A percentile compares a stretch with the other conserved stretches of the same genome.
These are phyloP conservation scores for Lachnellula hyalina DNA, from an alignment of 2,329 filamentous ascomycete genomes.

Conservation along the genomic window DNA sequence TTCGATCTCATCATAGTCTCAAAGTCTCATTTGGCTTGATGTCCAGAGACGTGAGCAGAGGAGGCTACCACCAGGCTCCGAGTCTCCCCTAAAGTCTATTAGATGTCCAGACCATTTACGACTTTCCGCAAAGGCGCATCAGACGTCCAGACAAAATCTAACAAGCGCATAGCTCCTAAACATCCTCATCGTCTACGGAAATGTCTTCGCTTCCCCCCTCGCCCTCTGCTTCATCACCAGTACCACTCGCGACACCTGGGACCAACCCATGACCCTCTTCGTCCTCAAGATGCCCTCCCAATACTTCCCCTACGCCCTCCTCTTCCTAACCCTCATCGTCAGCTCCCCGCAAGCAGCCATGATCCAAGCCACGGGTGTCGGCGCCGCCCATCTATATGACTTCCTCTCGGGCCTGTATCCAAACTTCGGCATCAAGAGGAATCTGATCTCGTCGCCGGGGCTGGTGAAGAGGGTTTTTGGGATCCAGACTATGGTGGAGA, in stretches of 20 bases:
- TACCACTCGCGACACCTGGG: slow-evolving; percentile 74
- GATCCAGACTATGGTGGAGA: slow-evolving; percentile 3
- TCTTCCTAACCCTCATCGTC: slow-evolving; percentile 67
- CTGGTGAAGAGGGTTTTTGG: slow-evolving; percentile 7
- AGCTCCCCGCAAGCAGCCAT: slow-evolving; percentile 51
- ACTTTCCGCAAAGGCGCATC: too few species aligned
- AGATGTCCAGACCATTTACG: too few species aligned
- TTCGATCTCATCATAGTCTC: too few species aligned
- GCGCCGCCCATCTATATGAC: slow-evolving; percentile 81
- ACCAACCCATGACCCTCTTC: slow-evolving; percentile 67
- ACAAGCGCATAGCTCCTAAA: slow-evolving; percentile 41
- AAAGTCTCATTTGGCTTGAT: too few species aligned
- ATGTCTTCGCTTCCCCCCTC: slow-evolving; percentile 54
- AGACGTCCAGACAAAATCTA: slow-evolving; percentile 19
- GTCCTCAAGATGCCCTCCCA: slow-evolving; percentile 77
- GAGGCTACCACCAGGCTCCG: too few species aligned
- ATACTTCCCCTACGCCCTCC: slow-evolving; percentile 71
- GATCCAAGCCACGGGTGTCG: slow-evolving; percentile 63
- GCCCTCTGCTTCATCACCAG: slow-evolving; percentile 76
- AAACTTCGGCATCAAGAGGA: slow-evolving; percentile 73
- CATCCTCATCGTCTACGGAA: slow-evolving; percentile 40
- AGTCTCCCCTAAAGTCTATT: too few species aligned
- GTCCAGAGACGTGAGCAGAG: too few species aligned
- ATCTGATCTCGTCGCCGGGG: slow-evolving; percentile 65
- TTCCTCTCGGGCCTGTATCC: slow-evolving; percentile 83